These are phyloP conservation scores for Clavariopsis aquatica DNA, from an alignment of 495 filamentous ascomycete genomes.

Conservation along the genomic window DNA sequence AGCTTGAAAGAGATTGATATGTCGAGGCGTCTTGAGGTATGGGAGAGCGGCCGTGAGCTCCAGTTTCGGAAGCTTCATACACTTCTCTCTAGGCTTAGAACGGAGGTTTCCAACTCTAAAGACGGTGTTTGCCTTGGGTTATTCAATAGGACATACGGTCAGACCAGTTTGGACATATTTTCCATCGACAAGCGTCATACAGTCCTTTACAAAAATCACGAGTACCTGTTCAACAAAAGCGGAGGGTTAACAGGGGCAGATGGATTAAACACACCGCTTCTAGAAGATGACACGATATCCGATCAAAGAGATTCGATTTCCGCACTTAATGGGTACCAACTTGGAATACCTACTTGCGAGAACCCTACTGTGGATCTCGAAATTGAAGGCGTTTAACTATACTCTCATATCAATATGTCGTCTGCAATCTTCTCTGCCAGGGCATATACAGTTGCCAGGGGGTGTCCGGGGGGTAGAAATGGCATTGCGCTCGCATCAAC, in stretches of 20 bases:
- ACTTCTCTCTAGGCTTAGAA: neutral
- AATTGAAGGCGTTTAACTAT: neutral
- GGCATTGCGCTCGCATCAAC: slow-evolving; percentile 63
- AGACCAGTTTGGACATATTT: neutral
- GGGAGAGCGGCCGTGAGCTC: neutral
- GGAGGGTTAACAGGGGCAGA: neutral
- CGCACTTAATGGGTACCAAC: too few relatives aligned
- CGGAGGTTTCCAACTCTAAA: neutral
- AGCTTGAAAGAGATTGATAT: neutral
- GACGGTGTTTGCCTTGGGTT: neutral
- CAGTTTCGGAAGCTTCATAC: neutral
- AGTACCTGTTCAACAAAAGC: neutral
- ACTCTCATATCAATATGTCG: neutral
- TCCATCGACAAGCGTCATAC: neutral
- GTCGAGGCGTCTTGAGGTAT: neutral
- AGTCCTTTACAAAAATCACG: neutral
- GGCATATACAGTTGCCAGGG: neutral
- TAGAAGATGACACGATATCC: too few relatives aligned
- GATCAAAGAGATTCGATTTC: too few relatives aligned
- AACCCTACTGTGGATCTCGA: neutral
- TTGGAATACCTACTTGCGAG: neutral
- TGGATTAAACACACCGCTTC: neutral
- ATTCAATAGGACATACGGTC: neutral
- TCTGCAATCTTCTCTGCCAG: slow-evolving; percentile 3
- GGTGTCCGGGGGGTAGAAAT: slow-evolving; percentile 48